Evolutionary conservation across 2,329 filamentous ascomycete species (phyloP).

Genomic region (Ophiosphaerella herpotricha): DNA sequence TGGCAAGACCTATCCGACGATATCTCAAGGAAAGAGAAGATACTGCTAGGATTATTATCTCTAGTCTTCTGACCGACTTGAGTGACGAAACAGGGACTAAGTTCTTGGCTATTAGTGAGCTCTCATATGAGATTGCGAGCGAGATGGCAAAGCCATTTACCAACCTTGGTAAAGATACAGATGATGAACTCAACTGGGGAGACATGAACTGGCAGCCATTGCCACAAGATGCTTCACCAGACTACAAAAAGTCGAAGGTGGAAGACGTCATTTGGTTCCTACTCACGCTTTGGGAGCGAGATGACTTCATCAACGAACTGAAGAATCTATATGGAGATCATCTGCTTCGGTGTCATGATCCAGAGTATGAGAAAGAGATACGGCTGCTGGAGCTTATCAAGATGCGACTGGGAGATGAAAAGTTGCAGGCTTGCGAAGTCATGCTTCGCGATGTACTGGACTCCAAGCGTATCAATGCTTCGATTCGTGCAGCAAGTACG

Average conservation of each 20-base stretch:
- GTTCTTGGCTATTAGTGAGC: conserved; percentile 64
- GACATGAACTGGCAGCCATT: conserved; percentile 94
- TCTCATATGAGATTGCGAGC: conserved; percentile 69
- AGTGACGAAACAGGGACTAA: conserved; percentile 51
- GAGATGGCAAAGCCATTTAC: conserved; percentile 67
- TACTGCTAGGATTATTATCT: conserved; percentile 76
- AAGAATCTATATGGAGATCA: conserved; percentile 87
- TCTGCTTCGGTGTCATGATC: conserved; percentile 65
- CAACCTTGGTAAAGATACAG: conserved; percentile 56
- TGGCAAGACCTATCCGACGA: conserved; percentile 73
- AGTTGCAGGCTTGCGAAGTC: conserved; percentile 91
- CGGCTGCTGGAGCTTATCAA: conserved; percentile 87
- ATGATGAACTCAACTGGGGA: conserved; percentile 80
- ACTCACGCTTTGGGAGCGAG: conserved; percentile 83
- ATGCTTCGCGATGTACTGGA: conserved; percentile 95
- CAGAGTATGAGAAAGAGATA: conserved; percentile 74
- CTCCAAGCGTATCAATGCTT: conserved; percentile 72
- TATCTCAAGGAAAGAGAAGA: conserved; percentile 79
- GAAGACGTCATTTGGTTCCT: conserved; percentile 92
- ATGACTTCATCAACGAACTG: conserved; percentile 95
- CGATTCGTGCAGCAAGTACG: conserved; percentile 38
- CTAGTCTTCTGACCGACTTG: conserved; percentile 69
- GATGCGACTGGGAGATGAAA: conserved; percentile 80
- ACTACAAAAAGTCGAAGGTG: conserved; percentile 86
- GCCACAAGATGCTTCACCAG: conserved; percentile 85